Evolutionary conservation across 2,329 filamentous ascomycete genomes (phyloP).

Genomic region (Microcyclospora pomicola): DNA sequence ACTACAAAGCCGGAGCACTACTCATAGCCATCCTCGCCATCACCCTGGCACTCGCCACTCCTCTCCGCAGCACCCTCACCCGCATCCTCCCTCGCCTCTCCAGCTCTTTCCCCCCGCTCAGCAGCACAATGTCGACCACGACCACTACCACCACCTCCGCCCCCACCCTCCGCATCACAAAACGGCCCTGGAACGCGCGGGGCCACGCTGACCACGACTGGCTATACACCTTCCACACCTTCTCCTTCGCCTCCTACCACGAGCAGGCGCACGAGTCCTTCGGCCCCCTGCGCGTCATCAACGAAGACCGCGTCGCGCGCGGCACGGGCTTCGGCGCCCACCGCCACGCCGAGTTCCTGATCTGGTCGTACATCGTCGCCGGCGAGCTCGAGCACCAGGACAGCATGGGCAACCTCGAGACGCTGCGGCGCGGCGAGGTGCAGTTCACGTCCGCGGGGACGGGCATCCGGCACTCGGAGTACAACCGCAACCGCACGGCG

Average conservation of each 20-base stretch:
- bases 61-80: conserved; percentile 24
- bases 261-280: conserved; percentile 55
- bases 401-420: conserved; percentile 57
- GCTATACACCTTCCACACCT: conserved; percentile 78
- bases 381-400: conserved; percentile 82
- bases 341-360: conserved; percentile 74
- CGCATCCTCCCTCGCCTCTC: conserved; percentile 12
- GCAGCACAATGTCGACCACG: conserved; percentile 28
- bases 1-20: conserved; percentile 17
- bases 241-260: conserved; percentile 63
- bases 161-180: conserved; percentile 47
- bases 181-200: conserved; percentile 56
- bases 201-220: conserved; percentile 75
- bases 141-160: conserved; percentile 13
- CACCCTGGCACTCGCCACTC: conserved; percentile 32
- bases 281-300: conserved; percentile 69
- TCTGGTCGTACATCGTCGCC: conserved; percentile 75
- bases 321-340: conserved; percentile 72
- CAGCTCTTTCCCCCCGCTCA: conserved; percentile 3
- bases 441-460: conserved; percentile 85
- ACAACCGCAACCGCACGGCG: conserved; percentile 58
- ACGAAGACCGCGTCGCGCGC: conserved; percentile 70
- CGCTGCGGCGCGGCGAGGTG: conserved; percentile 67
- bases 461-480: conserved; percentile 66
- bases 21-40: conserved; percentile 25